Percentiles rank a stretch among this genome's conserved stretches.
phyloP scores from a whole-genome alignment of 2,329 filamentous ascomycete genomes.

The Colletotrichum sp. region DNA sequence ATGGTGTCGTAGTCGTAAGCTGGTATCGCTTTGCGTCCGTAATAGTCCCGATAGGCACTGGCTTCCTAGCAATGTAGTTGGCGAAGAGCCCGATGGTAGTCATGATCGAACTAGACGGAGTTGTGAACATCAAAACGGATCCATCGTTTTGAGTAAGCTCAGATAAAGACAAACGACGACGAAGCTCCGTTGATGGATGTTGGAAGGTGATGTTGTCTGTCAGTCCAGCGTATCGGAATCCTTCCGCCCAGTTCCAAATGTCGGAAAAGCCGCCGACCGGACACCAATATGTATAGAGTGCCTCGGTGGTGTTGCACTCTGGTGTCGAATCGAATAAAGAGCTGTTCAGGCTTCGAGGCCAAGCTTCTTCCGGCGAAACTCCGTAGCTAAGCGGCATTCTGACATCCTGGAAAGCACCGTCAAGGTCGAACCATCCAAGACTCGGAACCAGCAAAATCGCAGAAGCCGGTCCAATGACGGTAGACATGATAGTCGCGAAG shows the following conservation, averaged over 20 bases:
- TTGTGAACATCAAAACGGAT: not conserved
- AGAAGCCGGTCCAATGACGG: constrained; percentile 3
- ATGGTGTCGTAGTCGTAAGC: not conserved
- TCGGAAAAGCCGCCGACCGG: not conserved
- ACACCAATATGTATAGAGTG: not conserved
- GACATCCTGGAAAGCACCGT: not conserved
- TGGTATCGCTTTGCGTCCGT: not conserved
- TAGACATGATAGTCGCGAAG: not conserved
- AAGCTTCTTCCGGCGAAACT: not conserved
- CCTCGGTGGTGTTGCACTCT: not conserved
- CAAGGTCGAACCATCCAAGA: not conserved
- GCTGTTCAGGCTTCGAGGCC: not conserved
- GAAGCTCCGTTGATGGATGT: not conserved
- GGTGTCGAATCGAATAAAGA: not conserved
- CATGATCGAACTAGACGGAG: not conserved
- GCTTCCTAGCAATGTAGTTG: not conserved
- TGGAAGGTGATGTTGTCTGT: not conserved
- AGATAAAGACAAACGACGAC: not conserved
- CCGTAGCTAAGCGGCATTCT: not conserved
- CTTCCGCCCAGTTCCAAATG: not conserved
- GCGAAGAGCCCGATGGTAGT: not conserved
- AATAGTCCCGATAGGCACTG: not conserved
- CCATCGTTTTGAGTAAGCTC: not conserved
- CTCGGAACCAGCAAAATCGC: not conserved
- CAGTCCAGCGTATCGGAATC: not conserved